Conservation (phyloP, 2,329 filamentous ascomycete species). For the Hymenoscyphus infarciens region DNA sequence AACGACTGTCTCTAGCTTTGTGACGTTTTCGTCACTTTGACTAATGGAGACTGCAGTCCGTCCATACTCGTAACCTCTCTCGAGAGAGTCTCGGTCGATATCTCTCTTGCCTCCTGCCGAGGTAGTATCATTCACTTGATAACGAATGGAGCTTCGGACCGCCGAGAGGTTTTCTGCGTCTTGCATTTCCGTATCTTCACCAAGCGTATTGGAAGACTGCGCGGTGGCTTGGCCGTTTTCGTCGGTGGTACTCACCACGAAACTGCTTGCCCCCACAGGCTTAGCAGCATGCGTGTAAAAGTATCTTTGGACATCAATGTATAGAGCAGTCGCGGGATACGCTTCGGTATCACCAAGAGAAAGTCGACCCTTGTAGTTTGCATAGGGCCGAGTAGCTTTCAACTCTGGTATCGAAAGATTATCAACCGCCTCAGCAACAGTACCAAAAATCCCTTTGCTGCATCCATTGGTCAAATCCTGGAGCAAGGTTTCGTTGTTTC, state of each 20-base stretch:
- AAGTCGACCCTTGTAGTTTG: constrained; percentile 74
- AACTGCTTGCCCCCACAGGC: constrained; percentile 72
- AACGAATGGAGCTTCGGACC: constrained; percentile 75
- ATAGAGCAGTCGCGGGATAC: constrained; percentile 66
- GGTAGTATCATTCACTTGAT: constrained; percentile 72
- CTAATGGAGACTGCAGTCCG: constrained; percentile 87
- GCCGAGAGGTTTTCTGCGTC: constrained; percentile 53
- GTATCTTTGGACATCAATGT: constrained; percentile 86
- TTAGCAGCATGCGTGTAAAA: constrained; percentile 78
- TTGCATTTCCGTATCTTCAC: constrained; percentile 39
- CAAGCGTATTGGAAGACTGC: constrained; percentile 50
- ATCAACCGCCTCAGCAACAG: constrained; percentile 78
- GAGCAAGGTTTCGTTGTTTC: constrained; percentile 69
- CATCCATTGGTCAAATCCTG: constrained; percentile 64
- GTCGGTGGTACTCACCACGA: constrained; percentile 49
- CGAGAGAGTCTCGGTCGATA: constrained; percentile 75
- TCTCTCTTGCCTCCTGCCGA: constrained; percentile 77
- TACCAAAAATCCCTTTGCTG: constrained; percentile 69
- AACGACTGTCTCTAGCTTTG: constrained; percentile 75
- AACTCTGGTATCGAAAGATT: constrained; percentile 74
- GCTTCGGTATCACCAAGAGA: constrained; percentile 74
- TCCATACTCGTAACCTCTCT: constrained; percentile 93
- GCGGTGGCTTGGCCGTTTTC: constrained; percentile 42
- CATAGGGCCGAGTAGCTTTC: constrained; percentile 72
- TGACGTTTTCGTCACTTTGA: constrained; percentile 81